phyloP scores from a whole-genome alignment of 495 filamentous ascomycete species.

The Cenococcum geophilum region DNA sequence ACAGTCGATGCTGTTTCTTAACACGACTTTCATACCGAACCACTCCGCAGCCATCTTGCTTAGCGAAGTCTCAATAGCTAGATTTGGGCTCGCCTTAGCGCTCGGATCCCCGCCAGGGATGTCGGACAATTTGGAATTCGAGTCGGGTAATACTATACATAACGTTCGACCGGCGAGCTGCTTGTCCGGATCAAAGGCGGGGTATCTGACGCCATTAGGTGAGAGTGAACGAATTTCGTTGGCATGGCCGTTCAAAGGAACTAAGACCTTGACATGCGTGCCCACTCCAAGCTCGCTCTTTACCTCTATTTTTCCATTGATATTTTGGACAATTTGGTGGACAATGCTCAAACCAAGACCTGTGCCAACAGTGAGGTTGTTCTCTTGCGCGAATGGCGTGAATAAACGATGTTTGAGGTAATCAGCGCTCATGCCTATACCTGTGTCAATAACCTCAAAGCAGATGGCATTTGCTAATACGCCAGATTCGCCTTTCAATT shows the following conservation, averaged over 20 bases:
- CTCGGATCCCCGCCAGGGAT: not conserved
- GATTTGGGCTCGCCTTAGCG: not conserved
- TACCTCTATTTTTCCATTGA: not conserved
- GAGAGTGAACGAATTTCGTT: not conserved
- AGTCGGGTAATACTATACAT: not conserved
- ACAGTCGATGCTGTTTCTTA: not conserved
- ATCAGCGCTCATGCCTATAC: constrained; percentile 5
- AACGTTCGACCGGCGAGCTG: not conserved
- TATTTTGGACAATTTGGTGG: not conserved
- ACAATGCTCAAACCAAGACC: constrained; percentile 2
- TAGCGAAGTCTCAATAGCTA: not conserved
- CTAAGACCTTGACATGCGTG: constrained; percentile 2
- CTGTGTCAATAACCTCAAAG: constrained; percentile 1
- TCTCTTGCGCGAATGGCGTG: not conserved
- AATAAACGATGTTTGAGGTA: constrained; percentile 3
- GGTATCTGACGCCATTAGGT: not conserved
- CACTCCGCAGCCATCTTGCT: not conserved
- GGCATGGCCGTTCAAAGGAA: not conserved
- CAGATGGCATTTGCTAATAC: not conserved
- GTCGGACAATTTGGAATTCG: not conserved
- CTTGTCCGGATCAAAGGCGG: not conserved
- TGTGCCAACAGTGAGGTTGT: not conserved
- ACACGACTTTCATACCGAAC: not conserved
- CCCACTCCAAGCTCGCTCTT: constrained; percentile 2
- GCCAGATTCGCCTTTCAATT: not conserved